Evolutionary conservation across 176 grass and related monocot species (phyloP), one percentile per base, ranked within the genome.

Genomic region (Oryza coarctata): DNA sequence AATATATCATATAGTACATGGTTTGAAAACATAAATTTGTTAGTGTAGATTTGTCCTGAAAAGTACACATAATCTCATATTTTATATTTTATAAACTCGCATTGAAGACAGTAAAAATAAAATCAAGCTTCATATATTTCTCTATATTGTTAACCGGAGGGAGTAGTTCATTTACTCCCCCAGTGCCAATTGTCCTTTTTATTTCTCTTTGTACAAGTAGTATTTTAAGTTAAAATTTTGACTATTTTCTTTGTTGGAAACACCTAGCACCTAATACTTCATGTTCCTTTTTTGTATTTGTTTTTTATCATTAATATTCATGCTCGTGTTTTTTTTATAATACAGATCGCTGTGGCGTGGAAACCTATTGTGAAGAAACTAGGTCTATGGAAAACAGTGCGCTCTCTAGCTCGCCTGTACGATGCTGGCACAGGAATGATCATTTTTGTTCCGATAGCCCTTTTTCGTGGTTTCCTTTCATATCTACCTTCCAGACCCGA

Each of bases 401-500:
- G 92, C 39, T 84, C 92, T 17, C 70, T 94, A 40, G 92, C 84
- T 71, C 92, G 92, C n/a, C 73, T 94, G 7, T 94, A 87, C 33
- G 92, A 94, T 33, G 92, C 92, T 71, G 89, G 84, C 35, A 89
- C 85, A 74, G 92, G 92, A 77, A 94, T 94, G 84, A 76, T 91
- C 22, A 89, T 94, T 55, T 91, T 94, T 63, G 61, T 94, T 3
- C 92, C 92, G 9, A 84, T 94, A 45, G 92, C 92, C 12, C 87
- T 94, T 91, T 70, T 38, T 94, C 92, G 4, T 94, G 92, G 92
- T 91, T 94, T 82, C 92, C 92, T 28, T 94, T 94, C 36, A 88
- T 94, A 76, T 94, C 89, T 11, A 97, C 94, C 32, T 97, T 97
- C 87, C 94, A 97, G 85, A 97, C 92, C 4, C 73, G 94, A 25